A percentile compares a stretch with the other conserved stretches of the same genome.
These are phyloP conservation scores for Pneumocystis wakefieldiae DNA, from an alignment of 1,139 yeast species.

Conservation along the genomic window DNA sequence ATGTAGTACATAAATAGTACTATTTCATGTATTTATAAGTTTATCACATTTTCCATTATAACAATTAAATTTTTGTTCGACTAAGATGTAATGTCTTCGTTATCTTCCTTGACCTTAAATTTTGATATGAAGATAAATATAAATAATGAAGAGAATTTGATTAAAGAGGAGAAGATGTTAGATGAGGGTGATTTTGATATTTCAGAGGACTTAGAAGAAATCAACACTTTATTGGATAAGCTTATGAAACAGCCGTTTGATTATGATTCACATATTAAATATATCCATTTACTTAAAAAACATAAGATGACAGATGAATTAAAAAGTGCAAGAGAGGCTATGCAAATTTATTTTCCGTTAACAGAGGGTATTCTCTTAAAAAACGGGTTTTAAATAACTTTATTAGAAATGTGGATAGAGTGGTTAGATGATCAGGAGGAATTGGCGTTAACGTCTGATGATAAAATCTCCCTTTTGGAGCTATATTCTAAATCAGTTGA, in stretches of 20 bases:
- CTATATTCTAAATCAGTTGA: conserved; percentile 17
- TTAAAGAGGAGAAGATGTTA: background rate
- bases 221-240: background rate
- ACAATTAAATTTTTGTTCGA: background rate
- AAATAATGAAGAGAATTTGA: background rate
- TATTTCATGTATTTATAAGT: background rate
- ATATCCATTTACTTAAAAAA: background rate
- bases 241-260: background rate
- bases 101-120: background rate
- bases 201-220: background rate
- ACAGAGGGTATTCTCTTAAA: background rate
- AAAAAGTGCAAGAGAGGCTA: conserved; percentile 1
- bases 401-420: conserved; percentile 7
- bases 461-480: conserved; percentile 6
- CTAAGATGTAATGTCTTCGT: background rate
- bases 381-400: background rate
- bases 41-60: background rate
- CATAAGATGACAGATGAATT: conserved; percentile 1
- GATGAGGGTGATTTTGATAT: background rate
- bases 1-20: background rate
- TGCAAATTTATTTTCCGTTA: conserved; percentile 9
- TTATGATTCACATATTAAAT: conserved; percentile 1
- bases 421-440: conserved; percentile 5
- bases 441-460: conserved; percentile 1
- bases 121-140: background rate